Evolutionary conservation across 768 basidiomycete genomes (phyloP).

Genomic region (Tulasnella sp.): DNA sequence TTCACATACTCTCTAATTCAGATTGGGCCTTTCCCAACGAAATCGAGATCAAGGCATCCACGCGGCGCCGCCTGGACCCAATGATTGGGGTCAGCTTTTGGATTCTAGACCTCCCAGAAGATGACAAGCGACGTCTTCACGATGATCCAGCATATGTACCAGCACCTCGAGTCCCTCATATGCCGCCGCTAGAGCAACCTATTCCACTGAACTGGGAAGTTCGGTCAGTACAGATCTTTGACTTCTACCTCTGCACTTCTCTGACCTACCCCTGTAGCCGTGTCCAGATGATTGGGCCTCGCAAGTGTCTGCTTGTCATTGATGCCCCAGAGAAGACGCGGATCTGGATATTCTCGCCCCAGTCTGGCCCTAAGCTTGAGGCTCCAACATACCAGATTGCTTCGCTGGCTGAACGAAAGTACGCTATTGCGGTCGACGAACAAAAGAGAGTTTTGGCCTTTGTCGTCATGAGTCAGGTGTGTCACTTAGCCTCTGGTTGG

Average conservation of each 20-base stretch:
- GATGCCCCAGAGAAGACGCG: slow-evolving; percentile 38
- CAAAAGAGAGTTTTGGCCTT: too few relatives aligned
- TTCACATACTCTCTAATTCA: not conserved
- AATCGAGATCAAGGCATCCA: not conserved
- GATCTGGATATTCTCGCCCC: not conserved
- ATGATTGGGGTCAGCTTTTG: slow-evolving; percentile 30
- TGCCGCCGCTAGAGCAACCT: slow-evolving; percentile 33
- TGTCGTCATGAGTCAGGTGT: too few relatives aligned
- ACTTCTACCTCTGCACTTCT: not conserved
- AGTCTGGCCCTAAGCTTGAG: too few relatives aligned
- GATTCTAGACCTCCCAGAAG: slow-evolving; percentile 39
- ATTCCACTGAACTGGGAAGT: slow-evolving; percentile 41
- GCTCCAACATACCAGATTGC: too few relatives aligned
- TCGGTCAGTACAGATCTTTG: slow-evolving; percentile 37
- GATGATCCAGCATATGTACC: slow-evolving; percentile 17
- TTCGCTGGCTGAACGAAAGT: not conserved
- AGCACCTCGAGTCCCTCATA: not conserved
- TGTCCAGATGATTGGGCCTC: slow-evolving; percentile 43
- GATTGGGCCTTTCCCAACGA: not conserved
- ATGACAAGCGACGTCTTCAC: slow-evolving; percentile 34
- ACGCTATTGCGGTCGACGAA: not conserved
- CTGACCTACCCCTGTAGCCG: slow-evolving; percentile 31
- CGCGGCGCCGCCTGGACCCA: not conserved
- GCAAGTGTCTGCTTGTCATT: slow-evolving; percentile 46
- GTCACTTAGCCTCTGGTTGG: too few relatives aligned